Percentiles rank a stretch among this genome's conserved stretches.
Conservation (phyloP, 768 basidiomycete genomes). For the Pisolithus microcarpus region DNA sequence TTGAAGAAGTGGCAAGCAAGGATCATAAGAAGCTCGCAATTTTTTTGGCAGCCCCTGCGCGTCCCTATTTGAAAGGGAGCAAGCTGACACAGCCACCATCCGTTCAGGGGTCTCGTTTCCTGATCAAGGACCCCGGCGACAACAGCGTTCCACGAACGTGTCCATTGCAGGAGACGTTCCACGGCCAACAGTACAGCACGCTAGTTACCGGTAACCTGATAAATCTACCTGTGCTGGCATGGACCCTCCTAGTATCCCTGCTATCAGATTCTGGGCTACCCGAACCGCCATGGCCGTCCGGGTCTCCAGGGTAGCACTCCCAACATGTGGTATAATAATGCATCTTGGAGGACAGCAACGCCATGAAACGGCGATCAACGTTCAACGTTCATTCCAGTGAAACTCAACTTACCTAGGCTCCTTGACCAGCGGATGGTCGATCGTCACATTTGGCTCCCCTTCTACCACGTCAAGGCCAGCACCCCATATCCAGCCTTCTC, state of each 20-base stretch:
- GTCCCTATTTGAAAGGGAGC: slow-evolving; percentile 6
- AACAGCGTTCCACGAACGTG: no score
- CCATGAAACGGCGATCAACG: not conserved
- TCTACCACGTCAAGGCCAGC: slow-evolving; percentile 94
- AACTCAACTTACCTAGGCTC: slow-evolving; percentile 52
- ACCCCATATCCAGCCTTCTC: slow-evolving; percentile 76
- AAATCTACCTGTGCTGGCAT: slow-evolving; percentile 52
- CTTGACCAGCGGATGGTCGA: slow-evolving; percentile 74
- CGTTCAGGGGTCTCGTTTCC: not conserved
- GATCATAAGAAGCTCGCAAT: slow-evolving; percentile 6
- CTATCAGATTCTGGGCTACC: slow-evolving; percentile 56
- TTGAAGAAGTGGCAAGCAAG: slow-evolving; percentile 5
- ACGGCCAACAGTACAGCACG: not conserved
- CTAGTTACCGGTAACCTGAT: slow-evolving; percentile 7
- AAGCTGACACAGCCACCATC: slow-evolving; percentile 4
- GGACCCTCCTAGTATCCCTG: slow-evolving; percentile 38
- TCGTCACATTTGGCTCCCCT: slow-evolving; percentile 72
- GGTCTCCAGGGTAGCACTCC: slow-evolving; percentile 82
- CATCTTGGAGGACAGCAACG: slow-evolving; percentile 39
- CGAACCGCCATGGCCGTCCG: slow-evolving; percentile 74
- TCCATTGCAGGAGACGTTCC: no score
- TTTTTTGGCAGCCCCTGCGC: slow-evolving; percentile 9
- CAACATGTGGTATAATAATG: slow-evolving; percentile 84
- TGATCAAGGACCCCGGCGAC: not conserved
- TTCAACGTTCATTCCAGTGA: not conserved